phyloP scores from a whole-genome alignment of 768 basidiomycete genomes.

The Suillus luteus region DNA sequence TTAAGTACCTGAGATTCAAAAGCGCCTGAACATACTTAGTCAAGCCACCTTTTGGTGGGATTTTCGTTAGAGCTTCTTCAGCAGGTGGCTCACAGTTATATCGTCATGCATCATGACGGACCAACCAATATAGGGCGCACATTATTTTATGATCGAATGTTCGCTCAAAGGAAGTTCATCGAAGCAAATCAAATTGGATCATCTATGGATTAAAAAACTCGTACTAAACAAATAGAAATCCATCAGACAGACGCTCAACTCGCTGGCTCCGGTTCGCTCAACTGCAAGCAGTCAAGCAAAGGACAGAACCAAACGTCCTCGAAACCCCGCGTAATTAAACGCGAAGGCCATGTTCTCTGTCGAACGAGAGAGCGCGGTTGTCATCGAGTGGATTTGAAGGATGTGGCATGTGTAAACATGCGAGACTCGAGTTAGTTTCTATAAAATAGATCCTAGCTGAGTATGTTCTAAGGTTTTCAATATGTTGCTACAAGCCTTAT shows the following conservation, averaged over 20 bases:
- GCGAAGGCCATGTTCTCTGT: constrained; percentile 61
- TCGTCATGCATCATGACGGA: no score
- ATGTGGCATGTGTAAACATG: constrained; percentile 50
- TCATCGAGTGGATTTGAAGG: constrained; percentile 75
- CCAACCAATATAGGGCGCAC: no score
- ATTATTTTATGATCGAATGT: no score
- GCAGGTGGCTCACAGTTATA: no score
- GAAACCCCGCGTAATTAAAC: constrained; percentile 30
- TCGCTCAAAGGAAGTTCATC: no score
- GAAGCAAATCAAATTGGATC: no score
- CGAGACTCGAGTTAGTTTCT: constrained; percentile 48
- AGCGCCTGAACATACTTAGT: no score
- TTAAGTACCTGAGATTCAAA: no score
- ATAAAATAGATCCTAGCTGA: constrained; percentile 43
- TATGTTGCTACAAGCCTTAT: constrained; percentile 3
- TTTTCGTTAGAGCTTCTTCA: no score
- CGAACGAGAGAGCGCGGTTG: constrained; percentile 60
- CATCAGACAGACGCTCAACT: constrained; percentile 45
- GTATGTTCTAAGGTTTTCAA: constrained; percentile 43
- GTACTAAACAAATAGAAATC: no score
- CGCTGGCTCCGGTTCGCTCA: constrained; percentile 33
- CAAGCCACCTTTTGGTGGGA: neutral
- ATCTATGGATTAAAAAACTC: no score
- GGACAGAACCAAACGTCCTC: constrained; percentile 39
- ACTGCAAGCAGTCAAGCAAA: constrained; percentile 26